Percentiles rank a stretch among this genome's conserved stretches.
Conservation (phyloP, 2,329 filamentous ascomycete species). For the Claviceps sp. region DNA sequence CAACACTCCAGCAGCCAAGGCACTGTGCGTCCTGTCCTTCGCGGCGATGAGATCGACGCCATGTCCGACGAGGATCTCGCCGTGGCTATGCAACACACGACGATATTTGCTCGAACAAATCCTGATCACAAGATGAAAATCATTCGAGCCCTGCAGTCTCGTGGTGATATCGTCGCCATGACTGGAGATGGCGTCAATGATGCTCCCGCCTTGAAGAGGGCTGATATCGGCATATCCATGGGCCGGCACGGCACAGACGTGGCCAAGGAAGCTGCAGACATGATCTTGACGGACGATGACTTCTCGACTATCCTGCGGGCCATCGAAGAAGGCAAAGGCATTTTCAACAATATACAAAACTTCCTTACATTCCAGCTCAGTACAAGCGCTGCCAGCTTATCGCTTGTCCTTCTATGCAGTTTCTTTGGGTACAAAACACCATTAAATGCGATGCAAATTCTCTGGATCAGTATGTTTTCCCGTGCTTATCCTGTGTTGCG, state of each 20-base stretch:
- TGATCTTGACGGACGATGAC: slow-evolving; percentile 83
- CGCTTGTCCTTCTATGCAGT: slow-evolving; percentile 83
- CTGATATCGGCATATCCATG: slow-evolving; percentile 97
- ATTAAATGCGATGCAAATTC: slow-evolving; percentile 97
- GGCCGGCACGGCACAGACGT: slow-evolving; percentile 90
- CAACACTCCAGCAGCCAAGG: slow-evolving; percentile 40
- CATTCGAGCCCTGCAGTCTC: slow-evolving; percentile 75
- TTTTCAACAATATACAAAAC: slow-evolving; percentile 99
- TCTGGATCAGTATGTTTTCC: slow-evolving; percentile 76
- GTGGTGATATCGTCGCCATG: slow-evolving; percentile 96
- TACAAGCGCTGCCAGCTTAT: slow-evolving; percentile 86
- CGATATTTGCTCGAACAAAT: slow-evolving; percentile 90
- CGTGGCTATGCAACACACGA: slow-evolving; percentile 73
- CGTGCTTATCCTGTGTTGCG: neutral
- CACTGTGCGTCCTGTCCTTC: slow-evolving; percentile 58
- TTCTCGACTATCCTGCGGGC: slow-evolving; percentile 86
- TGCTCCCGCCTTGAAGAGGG: slow-evolving; percentile 89
- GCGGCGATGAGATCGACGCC: slow-evolving; percentile 81
- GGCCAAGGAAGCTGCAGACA: slow-evolving; percentile 89
- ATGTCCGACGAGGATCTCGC: slow-evolving; percentile 81
- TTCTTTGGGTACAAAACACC: slow-evolving; percentile 89
- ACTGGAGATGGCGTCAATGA: slow-evolving; percentile 98
- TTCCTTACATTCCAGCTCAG: slow-evolving; percentile 97
- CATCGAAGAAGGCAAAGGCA: slow-evolving; percentile 97
- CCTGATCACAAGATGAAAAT: slow-evolving; percentile 99